These are phyloP conservation scores for Quercus ilex DNA, from an alignment of 306 rosid genomes.

Conservation along the genomic window DNA sequence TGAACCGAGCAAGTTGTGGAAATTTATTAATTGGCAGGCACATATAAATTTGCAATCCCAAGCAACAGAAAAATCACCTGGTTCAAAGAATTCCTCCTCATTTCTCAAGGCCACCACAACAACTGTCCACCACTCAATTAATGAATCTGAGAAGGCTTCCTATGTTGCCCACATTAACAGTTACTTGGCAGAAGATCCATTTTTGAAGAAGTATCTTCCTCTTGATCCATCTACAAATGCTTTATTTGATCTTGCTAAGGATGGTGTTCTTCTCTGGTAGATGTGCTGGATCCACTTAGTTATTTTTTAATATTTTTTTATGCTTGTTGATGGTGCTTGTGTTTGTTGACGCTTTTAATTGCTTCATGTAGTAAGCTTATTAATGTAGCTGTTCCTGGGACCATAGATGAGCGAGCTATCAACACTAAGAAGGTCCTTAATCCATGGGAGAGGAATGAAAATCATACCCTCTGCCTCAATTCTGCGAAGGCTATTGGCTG, in stretches of 20 bases:
- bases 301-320: not conserved
- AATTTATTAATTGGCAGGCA: conserved; percentile 54
- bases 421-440: conserved; percentile 83
- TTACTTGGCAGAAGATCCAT: conserved; percentile 78
- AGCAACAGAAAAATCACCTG: conserved; percentile 58
- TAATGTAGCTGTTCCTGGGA: conserved; percentile 96
- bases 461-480: conserved; percentile 94
- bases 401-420: conserved; percentile 98
- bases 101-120: conserved; percentile 93
- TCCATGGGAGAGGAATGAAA: conserved; percentile 99
- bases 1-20: conserved; percentile 17
- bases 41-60: conserved; percentile 65
- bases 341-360: conserved; percentile 32
- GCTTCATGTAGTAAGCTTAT: conserved; percentile 80
- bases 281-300: conserved; percentile 23
- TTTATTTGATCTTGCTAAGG: conserved; percentile 88
- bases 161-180: conserved; percentile 88
- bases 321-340: conserved; percentile 2
- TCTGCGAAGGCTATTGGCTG: conserved; percentile 99
- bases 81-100: conserved; percentile 64
- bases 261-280: conserved; percentile 97
- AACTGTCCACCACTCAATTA: conserved; percentile 79
- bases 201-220: conserved; percentile 81
- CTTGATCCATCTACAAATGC: conserved; percentile 71
- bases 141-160: conserved; percentile 91